phyloP scores from a whole-genome alignment of 331 rosid genomes.

The Rhamnella rubrinervis region DNA sequence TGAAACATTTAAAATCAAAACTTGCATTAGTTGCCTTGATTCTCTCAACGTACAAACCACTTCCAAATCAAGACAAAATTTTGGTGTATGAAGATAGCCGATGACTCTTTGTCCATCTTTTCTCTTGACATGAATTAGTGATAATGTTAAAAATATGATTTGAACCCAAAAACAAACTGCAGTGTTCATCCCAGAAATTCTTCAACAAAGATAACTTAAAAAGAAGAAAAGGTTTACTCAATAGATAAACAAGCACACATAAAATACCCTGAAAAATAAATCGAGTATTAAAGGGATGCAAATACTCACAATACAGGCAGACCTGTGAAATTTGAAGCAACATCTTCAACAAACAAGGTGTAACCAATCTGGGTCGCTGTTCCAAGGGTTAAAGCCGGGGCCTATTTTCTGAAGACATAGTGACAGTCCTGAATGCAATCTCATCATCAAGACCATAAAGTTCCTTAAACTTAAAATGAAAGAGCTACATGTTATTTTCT shows the following conservation, averaged over 20 bases:
- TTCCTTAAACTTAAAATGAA: constrained; percentile 65
- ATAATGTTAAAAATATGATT: no score
- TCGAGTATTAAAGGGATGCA: not conserved
- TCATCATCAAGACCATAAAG: constrained; percentile 76
- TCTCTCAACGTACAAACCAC: no score
- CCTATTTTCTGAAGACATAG: constrained; percentile 66
- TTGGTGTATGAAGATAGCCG: no score
- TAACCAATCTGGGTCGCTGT: constrained; percentile 96
- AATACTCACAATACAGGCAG: constrained; percentile 73
- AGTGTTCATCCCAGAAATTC: no score
- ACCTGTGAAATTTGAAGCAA: constrained; percentile 75
- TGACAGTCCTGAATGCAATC: constrained; percentile 70
- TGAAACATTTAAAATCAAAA: no score
- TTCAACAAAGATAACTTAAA: no score
- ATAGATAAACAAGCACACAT: not conserved
- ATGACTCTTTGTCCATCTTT: no score
- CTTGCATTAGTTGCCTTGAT: no score
- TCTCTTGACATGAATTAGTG: no score
- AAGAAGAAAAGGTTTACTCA: no score
- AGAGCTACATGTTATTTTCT: not conserved
- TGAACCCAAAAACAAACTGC: no score
- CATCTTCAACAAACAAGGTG: constrained; percentile 89
- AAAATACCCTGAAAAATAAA: not conserved
- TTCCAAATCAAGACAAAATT: no score
- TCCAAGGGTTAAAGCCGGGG: constrained; percentile 78